phyloP scores from a whole-genome alignment of 495 filamentous ascomycete genomes.

The Cercophora newfieldiana region DNA sequence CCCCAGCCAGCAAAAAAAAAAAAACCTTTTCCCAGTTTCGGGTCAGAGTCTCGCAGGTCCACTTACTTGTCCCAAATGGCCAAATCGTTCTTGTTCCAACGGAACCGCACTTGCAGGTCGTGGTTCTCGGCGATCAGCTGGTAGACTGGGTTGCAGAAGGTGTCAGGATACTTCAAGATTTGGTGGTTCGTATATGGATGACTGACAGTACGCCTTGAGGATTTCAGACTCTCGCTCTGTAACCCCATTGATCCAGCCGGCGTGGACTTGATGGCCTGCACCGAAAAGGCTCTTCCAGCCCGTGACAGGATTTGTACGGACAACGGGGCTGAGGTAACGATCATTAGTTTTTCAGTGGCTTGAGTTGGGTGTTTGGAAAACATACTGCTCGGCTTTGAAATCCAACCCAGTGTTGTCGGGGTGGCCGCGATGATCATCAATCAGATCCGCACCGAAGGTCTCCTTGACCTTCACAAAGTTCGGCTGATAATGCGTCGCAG shows the following conservation, averaged over 20 bases:
- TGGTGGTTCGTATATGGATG: neutral
- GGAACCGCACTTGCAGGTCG: constrained; percentile 68
- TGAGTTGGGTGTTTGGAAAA: neutral
- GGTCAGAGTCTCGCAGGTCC: constrained; percentile 14
- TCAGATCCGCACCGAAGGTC: constrained; percentile 55
- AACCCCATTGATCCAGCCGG: constrained; percentile 63
- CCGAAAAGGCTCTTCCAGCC: constrained; percentile 72
- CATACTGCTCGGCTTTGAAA: constrained; percentile 58
- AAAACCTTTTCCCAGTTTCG: neutral
- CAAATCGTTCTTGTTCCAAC: constrained; percentile 62
- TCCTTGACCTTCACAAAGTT: constrained; percentile 57
- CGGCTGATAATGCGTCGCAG: constrained; percentile 62
- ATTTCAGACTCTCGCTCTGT: constrained; percentile 59
- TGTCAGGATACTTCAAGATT: constrained; percentile 3
- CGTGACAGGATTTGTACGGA: constrained; percentile 73
- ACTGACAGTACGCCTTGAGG: constrained; percentile 58
- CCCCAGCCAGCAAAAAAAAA: no score
- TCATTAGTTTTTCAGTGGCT: neutral
- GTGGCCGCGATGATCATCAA: constrained; percentile 56
- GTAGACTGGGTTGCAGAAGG: constrained; percentile 42
- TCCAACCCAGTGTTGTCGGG: constrained; percentile 65
- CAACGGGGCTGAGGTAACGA: constrained; percentile 55
- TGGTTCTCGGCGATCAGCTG: constrained; percentile 67
- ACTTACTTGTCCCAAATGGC: constrained; percentile 67
- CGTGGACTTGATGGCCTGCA: constrained; percentile 54